These are phyloP conservation scores for Solanum dulcamara DNA, from an alignment of 257 asterid genomes.

Conservation along the genomic window DNA sequence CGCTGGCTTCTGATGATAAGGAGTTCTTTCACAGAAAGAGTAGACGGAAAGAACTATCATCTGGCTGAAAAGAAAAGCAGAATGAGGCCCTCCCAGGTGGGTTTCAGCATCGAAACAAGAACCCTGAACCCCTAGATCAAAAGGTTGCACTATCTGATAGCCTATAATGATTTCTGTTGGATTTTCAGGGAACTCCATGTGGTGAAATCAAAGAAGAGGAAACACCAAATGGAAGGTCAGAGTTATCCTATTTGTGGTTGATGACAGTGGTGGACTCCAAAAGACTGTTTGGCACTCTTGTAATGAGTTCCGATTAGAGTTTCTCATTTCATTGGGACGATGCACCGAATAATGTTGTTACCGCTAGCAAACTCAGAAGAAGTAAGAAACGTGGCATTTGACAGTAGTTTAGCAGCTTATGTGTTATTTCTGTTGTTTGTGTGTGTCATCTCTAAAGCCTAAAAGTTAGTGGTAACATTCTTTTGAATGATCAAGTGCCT, in stretches of 20 bases:
- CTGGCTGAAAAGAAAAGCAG: neutral
- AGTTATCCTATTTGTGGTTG: neutral
- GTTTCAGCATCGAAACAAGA: neutral
- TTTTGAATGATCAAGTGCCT: neutral
- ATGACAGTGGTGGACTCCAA: neutral
- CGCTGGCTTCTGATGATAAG: neutral
- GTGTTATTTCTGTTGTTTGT: neutral
- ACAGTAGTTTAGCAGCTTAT: neutral
- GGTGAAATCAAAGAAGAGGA: neutral
- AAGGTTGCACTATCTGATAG: neutral
- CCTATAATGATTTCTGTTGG: neutral
- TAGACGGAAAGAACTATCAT: neutral
- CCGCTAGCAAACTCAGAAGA: neutral
- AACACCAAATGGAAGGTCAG: neutral
- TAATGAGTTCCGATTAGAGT: neutral
- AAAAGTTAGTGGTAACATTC: neutral
- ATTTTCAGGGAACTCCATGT: neutral
- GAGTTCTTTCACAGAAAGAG: neutral
- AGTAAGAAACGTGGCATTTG: neutral
- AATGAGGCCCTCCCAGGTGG: neutral
- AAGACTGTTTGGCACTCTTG: neutral
- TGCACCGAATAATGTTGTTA: neutral
- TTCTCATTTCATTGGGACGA: neutral
- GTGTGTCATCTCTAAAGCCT: neutral
- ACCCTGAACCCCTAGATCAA: neutral